Conservation (phyloP, 1,284 basidiomycete genomes). For the Trichosporon faecale region DNA sequence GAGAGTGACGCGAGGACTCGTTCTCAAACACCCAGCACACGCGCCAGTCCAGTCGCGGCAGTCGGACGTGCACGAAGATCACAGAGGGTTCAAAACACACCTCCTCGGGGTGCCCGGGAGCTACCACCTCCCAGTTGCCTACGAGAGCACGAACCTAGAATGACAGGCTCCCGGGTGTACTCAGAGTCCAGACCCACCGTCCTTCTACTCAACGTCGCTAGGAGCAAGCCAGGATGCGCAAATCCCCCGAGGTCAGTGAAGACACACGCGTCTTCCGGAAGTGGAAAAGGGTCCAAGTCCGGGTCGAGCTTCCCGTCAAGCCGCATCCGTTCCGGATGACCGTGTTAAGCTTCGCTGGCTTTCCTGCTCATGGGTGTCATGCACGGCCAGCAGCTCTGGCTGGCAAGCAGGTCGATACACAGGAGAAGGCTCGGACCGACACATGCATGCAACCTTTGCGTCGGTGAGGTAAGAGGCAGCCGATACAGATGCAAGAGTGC, state of each 20-base stretch:
- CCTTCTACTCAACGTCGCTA: neutral
- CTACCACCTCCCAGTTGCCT: neutral
- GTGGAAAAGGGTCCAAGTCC: neutral
- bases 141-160: neutral
- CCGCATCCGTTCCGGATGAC: neutral
- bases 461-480: neutral
- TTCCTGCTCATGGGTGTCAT: neutral
- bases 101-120: neutral
- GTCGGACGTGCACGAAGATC: too few species aligned
- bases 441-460: neutral
- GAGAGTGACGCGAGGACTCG: neutral
- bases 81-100: neutral
- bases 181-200: neutral
- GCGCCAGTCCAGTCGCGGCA: neutral
- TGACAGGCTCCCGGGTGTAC: neutral
- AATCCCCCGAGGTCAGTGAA: neutral
- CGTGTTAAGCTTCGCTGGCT: neutral
- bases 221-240: neutral
- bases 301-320: neutral
- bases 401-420: too few species aligned
- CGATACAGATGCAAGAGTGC: neutral
- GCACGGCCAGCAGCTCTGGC: too few species aligned
- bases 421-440: too few species aligned
- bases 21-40: neutral
- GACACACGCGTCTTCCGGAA: neutral